Base-by-base conservation (phyloP, 108 stramenopile species). In the Poteriospumella lacustris region DNA sequence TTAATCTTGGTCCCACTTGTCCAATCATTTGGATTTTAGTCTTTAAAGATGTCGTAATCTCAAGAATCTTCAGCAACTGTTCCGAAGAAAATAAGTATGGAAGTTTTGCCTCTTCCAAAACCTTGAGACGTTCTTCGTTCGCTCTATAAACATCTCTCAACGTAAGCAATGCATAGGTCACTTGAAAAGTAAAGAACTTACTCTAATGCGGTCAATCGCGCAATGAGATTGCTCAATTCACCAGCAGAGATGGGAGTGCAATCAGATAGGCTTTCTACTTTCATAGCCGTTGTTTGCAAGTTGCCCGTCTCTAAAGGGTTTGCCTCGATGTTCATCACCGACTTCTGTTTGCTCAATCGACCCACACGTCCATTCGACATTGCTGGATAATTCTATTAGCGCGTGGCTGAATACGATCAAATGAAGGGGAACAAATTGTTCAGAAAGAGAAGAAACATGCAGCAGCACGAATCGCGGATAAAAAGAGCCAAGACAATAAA, bases 81-180 rank as follows among this genome's bases (percentile, higher is more conserved):
- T 64, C 60, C 28, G 60, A 64, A 64, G 15, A 34, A 64, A 64
- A 64, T 3, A 64, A 12, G 36, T 64, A 64, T 34, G 60, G 60
- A 12, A 31, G 15, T 64, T 64, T 64, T 9, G 47, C 47, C 9
- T 9, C 9, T 19, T 52, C 47, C 47, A 52, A 52, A 9, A 52
- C 9, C 15, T 52, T 9, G 19, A 52, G 47, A 52, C 47, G 47
- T 9, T 52, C 47, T 52, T 52, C 47, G 19, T 52, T 52, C 15
- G 47, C 47, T 19, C 47, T 52, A 52, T 15, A 15, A 52, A 9
- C 9, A 52, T 15, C 47, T 15, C 47, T 52, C 15, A 52, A 52
- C 19, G 47, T 52, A 52, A 19, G 19, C 47, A 52, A 52, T 52
- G 19, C 9, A 52, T 9, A 52, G 19, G 47, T 15, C 15, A 52